phyloP scores from a whole-genome alignment of 2,329 filamentous ascomycete species.

The Bipolaris oryzae region DNA sequence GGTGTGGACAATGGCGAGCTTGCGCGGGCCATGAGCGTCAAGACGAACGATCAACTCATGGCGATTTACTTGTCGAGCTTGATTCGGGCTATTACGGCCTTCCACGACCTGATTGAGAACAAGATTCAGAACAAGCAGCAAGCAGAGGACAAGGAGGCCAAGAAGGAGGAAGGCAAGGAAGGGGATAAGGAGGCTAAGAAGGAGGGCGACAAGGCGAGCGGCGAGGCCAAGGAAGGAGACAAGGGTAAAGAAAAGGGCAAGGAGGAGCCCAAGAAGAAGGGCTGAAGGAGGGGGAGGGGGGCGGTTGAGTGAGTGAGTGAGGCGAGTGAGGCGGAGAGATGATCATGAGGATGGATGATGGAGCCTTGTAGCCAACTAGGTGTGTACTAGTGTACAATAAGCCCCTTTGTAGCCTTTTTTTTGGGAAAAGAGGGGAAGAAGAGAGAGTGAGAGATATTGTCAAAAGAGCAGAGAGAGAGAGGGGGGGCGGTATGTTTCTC shows the following conservation, averaged over 20 bases:
- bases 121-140: slow-evolving; percentile 99
- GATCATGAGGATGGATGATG: neutral
- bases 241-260: slow-evolving; percentile 63
- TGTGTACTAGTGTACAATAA: too few species aligned
- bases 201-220: slow-evolving; percentile 61
- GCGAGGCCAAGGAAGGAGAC: slow-evolving; percentile 56
- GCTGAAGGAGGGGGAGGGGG: slow-evolving; percentile 48
- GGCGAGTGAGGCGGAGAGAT: slow-evolving; percentile 11
- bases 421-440: too few species aligned
- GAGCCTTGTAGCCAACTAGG: too few species aligned
- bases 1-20: slow-evolving; percentile 77
- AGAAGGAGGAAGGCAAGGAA: slow-evolving; percentile 65
- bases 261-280: slow-evolving; percentile 64
- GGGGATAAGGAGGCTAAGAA: slow-evolving; percentile 64
- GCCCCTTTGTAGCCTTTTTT: too few species aligned
- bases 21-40: slow-evolving; percentile 95
- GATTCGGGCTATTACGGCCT: slow-evolving; percentile 96
- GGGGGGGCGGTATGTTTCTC: too few species aligned
- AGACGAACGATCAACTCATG: slow-evolving; percentile 99
- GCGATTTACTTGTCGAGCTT: slow-evolving; percentile 95
- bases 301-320: slow-evolving; percentile 8
- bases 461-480: too few species aligned
- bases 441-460: too few species aligned
- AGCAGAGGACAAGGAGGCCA: slow-evolving; percentile 89
- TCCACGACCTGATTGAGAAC: slow-evolving; percentile 99